These are phyloP conservation scores for Vitis vinifera DNA, from an alignment of 164 flowering plant genomes.

Conservation along the genomic window ASM3070453v1 NC_081806.1:98001-98500, in stretches of 20 bases:
- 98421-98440: too few relatives aligned
- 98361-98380: slow-evolving; percentile 23
- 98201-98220: slow-evolving; percentile 13
- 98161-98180: neutral
- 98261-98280: slow-evolving; percentile 17
- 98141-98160: neutral
- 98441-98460: neutral
- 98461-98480: neutral
- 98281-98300: slow-evolving; percentile 20
- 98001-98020: too few relatives aligned
- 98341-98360: slow-evolving; percentile 29
- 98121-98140: neutral
- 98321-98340: slow-evolving; percentile 16
- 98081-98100: neutral
- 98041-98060: too few relatives aligned
- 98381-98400: neutral
- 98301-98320: neutral
- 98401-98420: too few relatives aligned
- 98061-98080: too few relatives aligned
- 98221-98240: neutral
- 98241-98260: slow-evolving; percentile 2
- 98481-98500: slow-evolving; percentile 12
- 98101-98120: neutral
- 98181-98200: slow-evolving; percentile 11
- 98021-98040: too few relatives aligned